phyloP scores from a whole-genome alignment of 495 filamentous ascomycete species.

The Xylaria telfairii region DNA sequence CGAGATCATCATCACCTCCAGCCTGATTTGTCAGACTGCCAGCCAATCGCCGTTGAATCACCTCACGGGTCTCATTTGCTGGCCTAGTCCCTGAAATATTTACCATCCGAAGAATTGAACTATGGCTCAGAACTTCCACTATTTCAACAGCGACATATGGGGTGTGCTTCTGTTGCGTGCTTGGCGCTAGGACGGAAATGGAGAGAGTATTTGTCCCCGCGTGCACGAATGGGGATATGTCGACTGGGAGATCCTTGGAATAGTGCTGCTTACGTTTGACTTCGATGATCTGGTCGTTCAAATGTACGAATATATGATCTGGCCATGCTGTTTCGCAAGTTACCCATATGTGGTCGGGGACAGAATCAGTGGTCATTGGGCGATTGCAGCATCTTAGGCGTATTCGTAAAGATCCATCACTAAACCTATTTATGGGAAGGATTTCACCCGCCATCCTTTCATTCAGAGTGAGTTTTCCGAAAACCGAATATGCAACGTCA shows the following conservation, averaged over 20 bases:
- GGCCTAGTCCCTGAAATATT: conserved; percentile 41
- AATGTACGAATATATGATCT: conserved; percentile 66
- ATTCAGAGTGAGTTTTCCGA: conserved; percentile 31
- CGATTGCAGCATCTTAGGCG: conserved; percentile 45
- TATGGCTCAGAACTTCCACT: conserved; percentile 60
- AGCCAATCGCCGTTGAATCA: conserved; percentile 58
- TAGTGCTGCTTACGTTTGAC: conserved; percentile 69
- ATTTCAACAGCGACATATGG: conserved; percentile 66
- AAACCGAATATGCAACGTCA: conserved; percentile 41
- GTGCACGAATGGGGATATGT: conserved; percentile 65
- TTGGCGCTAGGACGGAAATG: conserved; percentile 54
- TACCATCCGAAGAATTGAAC: conserved; percentile 53
- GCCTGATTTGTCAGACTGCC: conserved; percentile 12
- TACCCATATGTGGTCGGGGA: conserved; percentile 62
- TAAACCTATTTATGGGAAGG: conserved; percentile 41
- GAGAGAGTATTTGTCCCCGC: conserved; percentile 65
- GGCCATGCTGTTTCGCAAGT: conserved; percentile 74
- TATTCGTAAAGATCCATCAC: conserved; percentile 47
- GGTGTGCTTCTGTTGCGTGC: conserved; percentile 37
- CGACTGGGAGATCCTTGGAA: conserved; percentile 76
- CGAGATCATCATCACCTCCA: conserved; percentile 69
- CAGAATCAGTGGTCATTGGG: not conserved
- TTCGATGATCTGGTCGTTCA: conserved; percentile 67
- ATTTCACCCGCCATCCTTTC: conserved; percentile 21
- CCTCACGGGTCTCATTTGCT: conserved; percentile 46